Percentiles rank a stretch among this genome's conserved stretches.
Conservation (phyloP, 306 rosid species). For the Pyrus communis region DNA sequence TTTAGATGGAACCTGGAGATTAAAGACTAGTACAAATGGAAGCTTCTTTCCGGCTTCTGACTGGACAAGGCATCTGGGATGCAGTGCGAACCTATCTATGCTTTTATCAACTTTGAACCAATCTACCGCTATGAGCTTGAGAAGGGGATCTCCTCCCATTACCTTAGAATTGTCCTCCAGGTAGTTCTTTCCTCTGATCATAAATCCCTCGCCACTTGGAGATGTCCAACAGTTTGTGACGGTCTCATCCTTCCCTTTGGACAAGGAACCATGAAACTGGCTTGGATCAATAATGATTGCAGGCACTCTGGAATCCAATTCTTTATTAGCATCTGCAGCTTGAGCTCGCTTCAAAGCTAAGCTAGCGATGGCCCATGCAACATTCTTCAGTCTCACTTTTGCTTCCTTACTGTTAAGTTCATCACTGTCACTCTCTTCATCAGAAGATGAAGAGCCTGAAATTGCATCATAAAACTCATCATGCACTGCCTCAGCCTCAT, state of each 20-base stretch:
- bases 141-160: conserved; percentile 79
- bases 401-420: conserved; percentile 17
- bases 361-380: conserved; percentile 10
- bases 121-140: conserved; percentile 79
- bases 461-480: conserved; percentile 89
- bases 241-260: conserved; percentile 38
- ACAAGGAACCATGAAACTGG: conserved; percentile 51
- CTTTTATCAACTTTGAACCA: conserved; percentile 67
- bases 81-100: conserved; percentile 58
- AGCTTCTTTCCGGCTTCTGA: conserved; percentile 74
- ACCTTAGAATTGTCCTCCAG: conserved; percentile 73
- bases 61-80: conserved; percentile 65
- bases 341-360: conserved; percentile 33
- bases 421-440: conserved; percentile 25
- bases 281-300: conserved; percentile 39
- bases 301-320: conserved; percentile 36
- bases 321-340: conserved; percentile 39
- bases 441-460: conserved; percentile 47
- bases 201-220: conserved; percentile 72
- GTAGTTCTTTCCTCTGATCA: conserved; percentile 84
- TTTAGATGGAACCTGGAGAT: conserved; percentile 96
- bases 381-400: conserved; percentile 28
- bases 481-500: conserved; percentile 32
- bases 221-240: conserved; percentile 80
- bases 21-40: conserved; percentile 74